Percentiles rank a stretch among this genome's conserved stretches.
These are phyloP conservation scores for Rhizoctonia solani DNA, from an alignment of 1,284 basidiomycete species.

Conservation along the genomic window DNA sequence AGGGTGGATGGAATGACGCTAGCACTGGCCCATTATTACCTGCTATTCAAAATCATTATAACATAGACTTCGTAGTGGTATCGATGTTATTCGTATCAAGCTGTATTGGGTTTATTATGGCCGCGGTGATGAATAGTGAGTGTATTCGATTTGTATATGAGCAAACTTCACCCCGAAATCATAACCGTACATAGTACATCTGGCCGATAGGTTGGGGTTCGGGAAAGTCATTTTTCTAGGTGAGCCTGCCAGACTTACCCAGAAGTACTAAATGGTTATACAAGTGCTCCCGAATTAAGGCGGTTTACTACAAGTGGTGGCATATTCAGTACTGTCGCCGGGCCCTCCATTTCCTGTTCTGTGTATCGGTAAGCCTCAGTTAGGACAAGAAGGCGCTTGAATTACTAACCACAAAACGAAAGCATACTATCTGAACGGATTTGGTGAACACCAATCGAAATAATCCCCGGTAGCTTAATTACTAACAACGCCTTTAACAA, in stretches of 20 bases:
- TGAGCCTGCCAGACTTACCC: not conserved
- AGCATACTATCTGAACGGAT: slow-evolving; percentile 33
- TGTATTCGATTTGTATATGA: not conserved
- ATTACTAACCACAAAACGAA: not conserved
- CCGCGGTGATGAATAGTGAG: not conserved
- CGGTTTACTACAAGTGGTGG: slow-evolving; percentile 6
- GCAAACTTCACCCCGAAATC: not conserved
- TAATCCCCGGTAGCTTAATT: no score
- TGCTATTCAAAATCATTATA: slow-evolving; percentile 58
- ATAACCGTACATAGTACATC: slow-evolving; percentile 29
- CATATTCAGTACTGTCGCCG: slow-evolving; percentile 28
- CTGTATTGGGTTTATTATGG: slow-evolving; percentile 44
- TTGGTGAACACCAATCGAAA: not conserved
- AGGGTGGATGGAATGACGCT: slow-evolving; percentile 63
- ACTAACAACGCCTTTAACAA: no score
- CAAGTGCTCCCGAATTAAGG: not conserved
- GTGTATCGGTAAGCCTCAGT: slow-evolving; percentile 4
- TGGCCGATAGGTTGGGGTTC: slow-evolving; percentile 34
- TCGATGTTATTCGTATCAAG: slow-evolving; percentile 56
- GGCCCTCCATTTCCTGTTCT: slow-evolving; percentile 35
- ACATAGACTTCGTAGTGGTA: slow-evolving; percentile 52
- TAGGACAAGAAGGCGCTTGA: not conserved
- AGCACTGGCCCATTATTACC: slow-evolving; percentile 59
- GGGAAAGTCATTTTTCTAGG: slow-evolving; percentile 23
- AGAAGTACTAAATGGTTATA: not conserved